Evolutionary conservation across 768 basidiomycete genomes (phyloP).

Genomic region (Collybia sordida): DNA sequence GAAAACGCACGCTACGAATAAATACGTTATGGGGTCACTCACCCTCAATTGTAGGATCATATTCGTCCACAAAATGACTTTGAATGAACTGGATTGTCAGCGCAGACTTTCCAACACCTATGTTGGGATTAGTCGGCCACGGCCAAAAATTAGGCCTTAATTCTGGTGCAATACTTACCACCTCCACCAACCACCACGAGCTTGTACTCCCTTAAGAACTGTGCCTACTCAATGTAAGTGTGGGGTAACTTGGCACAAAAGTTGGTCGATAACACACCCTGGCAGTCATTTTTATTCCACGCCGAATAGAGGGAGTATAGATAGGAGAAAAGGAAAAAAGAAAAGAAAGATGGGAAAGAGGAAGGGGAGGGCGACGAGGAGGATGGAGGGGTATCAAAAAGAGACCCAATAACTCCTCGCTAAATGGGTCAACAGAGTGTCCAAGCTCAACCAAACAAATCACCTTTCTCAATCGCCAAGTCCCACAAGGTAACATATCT

Average conservation of each 20-base stretch:
- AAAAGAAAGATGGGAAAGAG: slow-evolving; percentile 2
- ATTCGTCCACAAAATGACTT: slow-evolving; percentile 90
- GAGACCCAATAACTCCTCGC: not conserved
- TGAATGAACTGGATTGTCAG: slow-evolving; percentile 99
- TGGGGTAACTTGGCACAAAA: not conserved
- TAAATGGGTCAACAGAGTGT: not conserved
- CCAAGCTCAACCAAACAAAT: slow-evolving; percentile 2
- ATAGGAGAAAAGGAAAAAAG: slow-evolving; percentile 9
- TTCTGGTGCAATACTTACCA: slow-evolving; percentile 49
- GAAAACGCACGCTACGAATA: not conserved
- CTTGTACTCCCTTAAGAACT: slow-evolving; percentile 96
- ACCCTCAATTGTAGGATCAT: slow-evolving; percentile 96
- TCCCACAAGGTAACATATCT: not conserved
- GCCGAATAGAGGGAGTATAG: too few species aligned
- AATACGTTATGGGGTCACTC: slow-evolving; percentile 9
- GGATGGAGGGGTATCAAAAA: not conserved
- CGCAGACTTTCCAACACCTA: slow-evolving; percentile 73
- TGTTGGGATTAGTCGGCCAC: not conserved
- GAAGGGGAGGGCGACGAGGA: slow-evolving; percentile 4
- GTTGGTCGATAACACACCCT: slow-evolving; percentile 26
- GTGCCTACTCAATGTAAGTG: slow-evolving; percentile 50
- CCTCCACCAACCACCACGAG: slow-evolving; percentile 98
- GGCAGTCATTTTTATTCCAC: slow-evolving; percentile 30
- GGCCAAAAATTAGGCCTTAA: slow-evolving; percentile 1
- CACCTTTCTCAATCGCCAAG: not conserved